A percentile compares a stretch with the other conserved stretches of the same genome.
Conservation (phyloP, 331 rosid species). For the Pyracantha coccinea region DNA sequence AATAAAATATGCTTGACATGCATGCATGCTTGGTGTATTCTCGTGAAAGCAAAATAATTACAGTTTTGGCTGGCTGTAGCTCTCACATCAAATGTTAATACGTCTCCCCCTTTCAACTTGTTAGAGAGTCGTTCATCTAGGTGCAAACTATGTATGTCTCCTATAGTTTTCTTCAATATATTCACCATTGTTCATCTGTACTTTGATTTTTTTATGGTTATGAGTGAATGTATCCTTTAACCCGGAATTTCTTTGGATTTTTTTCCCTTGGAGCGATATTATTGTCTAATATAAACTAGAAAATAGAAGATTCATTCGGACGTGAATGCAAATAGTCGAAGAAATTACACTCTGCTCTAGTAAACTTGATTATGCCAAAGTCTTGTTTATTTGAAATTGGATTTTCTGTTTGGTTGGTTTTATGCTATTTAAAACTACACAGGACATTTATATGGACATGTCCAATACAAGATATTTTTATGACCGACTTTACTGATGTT, state of each 20-base stretch:
- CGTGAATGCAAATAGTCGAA: neutral
- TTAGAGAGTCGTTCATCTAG: neutral
- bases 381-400: neutral
- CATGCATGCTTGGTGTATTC: neutral
- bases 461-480: constrained; percentile 12
- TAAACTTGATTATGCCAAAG: neutral
- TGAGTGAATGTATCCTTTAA: neutral
- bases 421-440: neutral
- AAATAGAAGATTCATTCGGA: neutral
- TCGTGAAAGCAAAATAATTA: constrained; percentile 10
- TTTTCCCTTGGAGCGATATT: neutral
- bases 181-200: neutral
- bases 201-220: neutral
- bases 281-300: neutral
- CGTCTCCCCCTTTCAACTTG: neutral
- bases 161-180: neutral
- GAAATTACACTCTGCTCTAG: neutral
- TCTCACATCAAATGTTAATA: constrained; percentile 10
- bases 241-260: neutral
- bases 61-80: constrained; percentile 2
- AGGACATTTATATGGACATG: neutral
- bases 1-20: constrained; percentile 9
- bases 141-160: neutral
- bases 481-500: constrained; percentile 16
- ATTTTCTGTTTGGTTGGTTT: neutral